Percentiles rank a stretch among this genome's conserved stretches.
Conservation (phyloP, 202 grass and related monocot species). For the Panicum hallii region DNA sequence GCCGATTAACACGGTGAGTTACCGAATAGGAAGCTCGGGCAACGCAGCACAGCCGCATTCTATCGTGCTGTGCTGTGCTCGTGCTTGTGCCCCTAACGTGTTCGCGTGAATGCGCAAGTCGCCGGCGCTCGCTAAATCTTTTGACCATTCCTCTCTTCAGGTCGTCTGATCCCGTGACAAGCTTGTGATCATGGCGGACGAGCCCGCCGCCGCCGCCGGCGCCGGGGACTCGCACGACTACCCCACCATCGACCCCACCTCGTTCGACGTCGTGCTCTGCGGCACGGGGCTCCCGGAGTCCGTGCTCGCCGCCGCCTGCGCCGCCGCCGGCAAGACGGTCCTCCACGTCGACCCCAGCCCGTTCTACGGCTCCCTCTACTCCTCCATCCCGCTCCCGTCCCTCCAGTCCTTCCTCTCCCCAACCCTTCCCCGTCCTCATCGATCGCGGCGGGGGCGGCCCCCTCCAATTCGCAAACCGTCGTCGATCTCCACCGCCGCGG, state of each 20-base stretch:
- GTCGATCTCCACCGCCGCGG: constrained; percentile 52
- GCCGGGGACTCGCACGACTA: constrained; percentile 38
- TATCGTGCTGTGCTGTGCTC: not conserved
- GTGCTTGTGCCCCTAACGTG: not conserved
- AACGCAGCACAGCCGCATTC: not conserved
- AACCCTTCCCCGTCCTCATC: not conserved
- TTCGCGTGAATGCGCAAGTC: not conserved
- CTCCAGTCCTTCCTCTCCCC: constrained; percentile 58
- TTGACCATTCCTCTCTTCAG: not conserved
- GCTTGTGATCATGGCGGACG: constrained; percentile 48
- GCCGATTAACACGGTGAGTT: no score
- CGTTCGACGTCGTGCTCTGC: constrained; percentile 84
- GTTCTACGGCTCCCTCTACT: constrained; percentile 92
- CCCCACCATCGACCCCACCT: constrained; percentile 66
- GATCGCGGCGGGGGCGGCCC: not conserved
- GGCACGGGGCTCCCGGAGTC: constrained; percentile 89
- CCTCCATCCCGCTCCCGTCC: constrained; percentile 64
- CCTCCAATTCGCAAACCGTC: constrained; percentile 13
- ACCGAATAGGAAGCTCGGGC: not conserved
- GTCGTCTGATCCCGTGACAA: constrained; percentile 2
- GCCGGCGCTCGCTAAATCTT: not conserved
- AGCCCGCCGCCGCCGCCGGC: not conserved
- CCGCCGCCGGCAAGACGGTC: constrained; percentile 76
- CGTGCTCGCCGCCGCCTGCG: constrained; percentile 75
- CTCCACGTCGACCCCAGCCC: constrained; percentile 86